These are phyloP conservation scores for Phytopythium aichiense DNA, from an alignment of 352 stramenopile genomes.

Conservation along the genomic window DNA sequence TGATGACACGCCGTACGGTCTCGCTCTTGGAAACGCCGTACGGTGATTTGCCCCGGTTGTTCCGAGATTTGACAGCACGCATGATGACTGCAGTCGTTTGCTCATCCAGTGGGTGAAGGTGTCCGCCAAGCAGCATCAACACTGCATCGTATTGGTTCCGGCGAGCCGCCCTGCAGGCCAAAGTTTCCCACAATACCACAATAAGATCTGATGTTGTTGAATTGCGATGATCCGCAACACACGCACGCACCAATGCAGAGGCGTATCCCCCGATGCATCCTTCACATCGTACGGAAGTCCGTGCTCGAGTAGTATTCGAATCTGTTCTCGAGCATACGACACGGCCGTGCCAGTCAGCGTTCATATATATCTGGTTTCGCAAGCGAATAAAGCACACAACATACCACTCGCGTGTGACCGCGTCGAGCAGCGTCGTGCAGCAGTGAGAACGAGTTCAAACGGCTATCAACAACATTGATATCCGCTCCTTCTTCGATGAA, in stretches of 20 bases:
- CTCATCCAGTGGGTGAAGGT: constrained; percentile 27
- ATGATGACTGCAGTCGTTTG: constrained; percentile 24
- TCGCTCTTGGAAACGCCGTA: constrained; percentile 36
- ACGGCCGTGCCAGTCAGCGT: background rate
- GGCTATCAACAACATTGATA: constrained; percentile 42
- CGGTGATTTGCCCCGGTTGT: constrained; percentile 43
- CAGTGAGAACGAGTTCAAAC: constrained; percentile 57
- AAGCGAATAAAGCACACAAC: background rate
- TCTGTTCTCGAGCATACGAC: constrained; percentile 18
- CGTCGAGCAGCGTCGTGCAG: constrained; percentile 59
- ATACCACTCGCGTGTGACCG: constrained; percentile 47
- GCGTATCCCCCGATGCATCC: constrained; percentile 53
- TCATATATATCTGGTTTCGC: background rate
- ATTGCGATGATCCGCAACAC: no score
- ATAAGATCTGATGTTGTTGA: no score
- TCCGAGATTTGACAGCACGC: constrained; percentile 32
- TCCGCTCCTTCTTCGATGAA: constrained; percentile 59
- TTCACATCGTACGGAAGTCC: constrained; percentile 35
- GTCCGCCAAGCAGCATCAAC: constrained; percentile 37
- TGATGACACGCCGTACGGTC: constrained; percentile 33
- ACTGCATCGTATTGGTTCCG: constrained; percentile 60
- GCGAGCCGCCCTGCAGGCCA: constrained; percentile 37
- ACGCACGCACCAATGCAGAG: constrained; percentile 53
- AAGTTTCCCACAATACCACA: no score
- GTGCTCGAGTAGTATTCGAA: constrained; percentile 38